These are phyloP conservation scores for Fusarium pseudocircinatum DNA, from an alignment of 2,329 filamentous ascomycete genomes.

Conservation along the genomic window DNA sequence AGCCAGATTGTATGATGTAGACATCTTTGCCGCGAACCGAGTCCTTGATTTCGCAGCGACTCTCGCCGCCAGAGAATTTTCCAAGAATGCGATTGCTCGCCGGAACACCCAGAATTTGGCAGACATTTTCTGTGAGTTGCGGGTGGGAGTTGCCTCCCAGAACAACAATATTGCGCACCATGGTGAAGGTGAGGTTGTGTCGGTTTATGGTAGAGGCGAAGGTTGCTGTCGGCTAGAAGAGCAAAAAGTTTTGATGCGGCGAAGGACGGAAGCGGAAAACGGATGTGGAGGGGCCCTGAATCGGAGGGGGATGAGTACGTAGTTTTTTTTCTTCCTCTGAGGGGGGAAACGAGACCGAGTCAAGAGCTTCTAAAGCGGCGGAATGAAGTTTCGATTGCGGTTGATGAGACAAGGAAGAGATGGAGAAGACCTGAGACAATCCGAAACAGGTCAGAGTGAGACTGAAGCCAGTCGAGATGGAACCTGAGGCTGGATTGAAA, in stretches of 20 bases:
- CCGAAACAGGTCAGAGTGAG: slow-evolving; percentile 27
- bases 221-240: slow-evolving; percentile 22
- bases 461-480: slow-evolving; percentile 26
- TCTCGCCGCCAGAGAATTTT: slow-evolving; percentile 97
- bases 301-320: slow-evolving; percentile 38
- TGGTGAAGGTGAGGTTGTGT: slow-evolving; percentile 51
- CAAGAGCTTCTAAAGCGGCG: slow-evolving; percentile 13
- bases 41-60: slow-evolving; percentile 93
- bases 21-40: slow-evolving; percentile 98
- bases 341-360: slow-evolving; percentile 15
- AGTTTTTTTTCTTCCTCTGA: slow-evolving; percentile 14
- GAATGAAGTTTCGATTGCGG: slow-evolving; percentile 13
- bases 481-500: slow-evolving; percentile 19
- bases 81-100: slow-evolving; percentile 82
- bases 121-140: slow-evolving; percentile 84
- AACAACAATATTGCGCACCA: slow-evolving; percentile 96
- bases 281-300: slow-evolving; percentile 42
- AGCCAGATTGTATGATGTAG: slow-evolving; percentile 96
- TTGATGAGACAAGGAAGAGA: slow-evolving; percentile 3
- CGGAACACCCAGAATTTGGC: slow-evolving; percentile 88
- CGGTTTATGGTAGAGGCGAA: slow-evolving; percentile 18
- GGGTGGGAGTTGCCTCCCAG: slow-evolving; percentile 95
- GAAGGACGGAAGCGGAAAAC: slow-evolving; percentile 42
- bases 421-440: slow-evolving; percentile 23
- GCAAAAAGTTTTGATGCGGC: slow-evolving; percentile 42